These are phyloP conservation scores for Corymbia maculata DNA, from an alignment of 345 rosid species.

Conservation along the genomic window DNA sequence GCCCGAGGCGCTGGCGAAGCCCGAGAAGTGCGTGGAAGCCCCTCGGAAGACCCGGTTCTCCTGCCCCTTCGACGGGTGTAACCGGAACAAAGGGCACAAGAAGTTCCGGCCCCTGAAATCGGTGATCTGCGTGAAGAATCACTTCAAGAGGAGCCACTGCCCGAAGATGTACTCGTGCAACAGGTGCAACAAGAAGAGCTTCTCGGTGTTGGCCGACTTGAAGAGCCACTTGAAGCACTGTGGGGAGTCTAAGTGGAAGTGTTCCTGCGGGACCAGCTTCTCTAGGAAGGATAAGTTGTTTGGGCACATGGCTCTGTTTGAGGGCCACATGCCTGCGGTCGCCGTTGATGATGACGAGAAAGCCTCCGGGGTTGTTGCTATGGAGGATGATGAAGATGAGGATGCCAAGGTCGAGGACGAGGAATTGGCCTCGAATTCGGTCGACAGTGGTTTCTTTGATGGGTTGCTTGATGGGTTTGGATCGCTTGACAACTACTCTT, in stretches of 20 bases:
- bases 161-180: constrained; percentile 59
- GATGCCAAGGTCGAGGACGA: constrained; percentile 5
- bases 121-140: constrained; percentile 54
- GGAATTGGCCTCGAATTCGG: neutral
- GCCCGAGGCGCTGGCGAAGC: constrained; percentile 46
- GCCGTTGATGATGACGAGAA: constrained; percentile 2
- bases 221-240: constrained; percentile 64
- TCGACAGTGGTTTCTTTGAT: constrained; percentile 17
- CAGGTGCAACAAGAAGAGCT: constrained; percentile 49
- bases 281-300: constrained; percentile 70
- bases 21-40: neutral
- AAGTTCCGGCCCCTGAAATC: constrained; percentile 57
- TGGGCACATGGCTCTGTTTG: constrained; percentile 63
- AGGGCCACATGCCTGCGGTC: constrained; percentile 65
- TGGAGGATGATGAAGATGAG: constrained; percentile 4
- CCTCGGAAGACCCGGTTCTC: constrained; percentile 28
- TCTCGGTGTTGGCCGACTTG: constrained; percentile 55
- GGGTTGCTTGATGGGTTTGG: constrained; percentile 41
- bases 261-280: constrained; percentile 59
- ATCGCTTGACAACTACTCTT: constrained; percentile 19
- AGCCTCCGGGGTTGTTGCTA: neutral
- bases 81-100: constrained; percentile 39
- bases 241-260: constrained; percentile 56
- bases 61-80: constrained; percentile 62
- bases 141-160: constrained; percentile 76